phyloP scores from a whole-genome alignment of 2,329 filamentous ascomycete genomes.

The Cytospora leucostoma region DNA sequence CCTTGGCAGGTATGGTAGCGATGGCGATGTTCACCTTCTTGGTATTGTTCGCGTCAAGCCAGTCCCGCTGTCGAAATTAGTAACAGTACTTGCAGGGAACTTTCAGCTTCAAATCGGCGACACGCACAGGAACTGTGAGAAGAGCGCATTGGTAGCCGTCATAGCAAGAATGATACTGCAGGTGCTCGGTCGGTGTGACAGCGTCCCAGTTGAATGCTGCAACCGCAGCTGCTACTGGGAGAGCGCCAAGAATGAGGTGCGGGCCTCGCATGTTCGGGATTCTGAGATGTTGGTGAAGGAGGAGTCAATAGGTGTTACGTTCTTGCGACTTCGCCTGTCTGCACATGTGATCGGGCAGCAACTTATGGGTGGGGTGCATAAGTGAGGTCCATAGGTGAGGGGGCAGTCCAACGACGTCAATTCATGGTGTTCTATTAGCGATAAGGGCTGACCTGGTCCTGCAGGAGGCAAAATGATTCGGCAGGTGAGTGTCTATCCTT shows the following conservation, averaged over 20 bases:
- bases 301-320: no score
- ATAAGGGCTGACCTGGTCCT: no score
- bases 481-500: no score
- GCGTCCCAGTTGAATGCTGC: constrained; percentile 36
- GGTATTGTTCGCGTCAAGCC: constrained; percentile 37
- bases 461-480: no score
- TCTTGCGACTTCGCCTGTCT: no score
- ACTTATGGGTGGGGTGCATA: no score
- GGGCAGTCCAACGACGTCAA: no score
- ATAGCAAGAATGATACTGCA: constrained; percentile 46
- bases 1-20: constrained; percentile 43
- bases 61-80: constrained; percentile 38
- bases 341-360: no score
- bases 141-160: constrained; percentile 43
- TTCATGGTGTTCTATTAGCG: no score
- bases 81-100: neutral
- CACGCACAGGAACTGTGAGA: constrained; percentile 37
- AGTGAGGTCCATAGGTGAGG: no score
- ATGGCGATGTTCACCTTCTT: constrained; percentile 44
- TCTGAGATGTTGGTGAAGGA: neutral
- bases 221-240: neutral
- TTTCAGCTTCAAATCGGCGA: constrained; percentile 37
- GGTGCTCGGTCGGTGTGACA: constrained; percentile 38
- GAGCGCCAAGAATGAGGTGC: neutral
- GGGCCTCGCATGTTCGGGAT: neutral